Evolutionary conservation across 768 basidiomycete species (phyloP), one percentile per base, ranked within the genome.

Genomic region (Suillus subalutaceus): DNA sequence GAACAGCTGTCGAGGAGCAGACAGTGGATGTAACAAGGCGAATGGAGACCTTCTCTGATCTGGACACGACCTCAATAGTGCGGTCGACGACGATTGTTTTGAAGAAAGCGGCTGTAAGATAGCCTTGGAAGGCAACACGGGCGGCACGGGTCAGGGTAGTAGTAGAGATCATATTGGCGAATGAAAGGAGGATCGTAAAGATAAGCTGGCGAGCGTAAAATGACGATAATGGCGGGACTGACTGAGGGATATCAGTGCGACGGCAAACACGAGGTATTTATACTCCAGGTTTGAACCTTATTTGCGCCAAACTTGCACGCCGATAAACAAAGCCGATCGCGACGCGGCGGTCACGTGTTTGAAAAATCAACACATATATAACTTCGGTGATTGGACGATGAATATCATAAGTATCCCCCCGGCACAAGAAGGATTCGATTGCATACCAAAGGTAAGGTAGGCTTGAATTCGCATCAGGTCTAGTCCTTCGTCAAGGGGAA

Each of bases 11-110:
- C 55, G 55, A 56, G 32, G 20, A 13, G 20, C 55, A 38, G 55
- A 56, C 55, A 56, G 32, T 56, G 55, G 10, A 56, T 56, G 55
- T 13, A n/a, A 56, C 55, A 37, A 56, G 55, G 20, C 55, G 2
- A 7, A 56, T 13, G 35, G 55, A 35, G 20, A 56, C 55, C 37
- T 56, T 13, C 10, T 56, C 55, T 13, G 35, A 35, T 35, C n/a
- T n/a, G 12, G 55, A 56, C 20, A 37, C 12, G 55, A 56, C 55
- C 12, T 37, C 10, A n/a, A 56, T 1, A 56, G 55, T 56, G 35
- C 12, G 37, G 32, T 56, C 37, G 12, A 56, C 3, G 37, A 37
- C 55, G 6, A 56, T n/a, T 37, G n/a, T 20, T 56, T 56, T 56
- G 35, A 56, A 56, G 35, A 35, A 56, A 12, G 6, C 6, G 55